Evolutionary conservation across 768 basidiomycete genomes (phyloP).

Genomic region (Auriscalpium orientale): DNA sequence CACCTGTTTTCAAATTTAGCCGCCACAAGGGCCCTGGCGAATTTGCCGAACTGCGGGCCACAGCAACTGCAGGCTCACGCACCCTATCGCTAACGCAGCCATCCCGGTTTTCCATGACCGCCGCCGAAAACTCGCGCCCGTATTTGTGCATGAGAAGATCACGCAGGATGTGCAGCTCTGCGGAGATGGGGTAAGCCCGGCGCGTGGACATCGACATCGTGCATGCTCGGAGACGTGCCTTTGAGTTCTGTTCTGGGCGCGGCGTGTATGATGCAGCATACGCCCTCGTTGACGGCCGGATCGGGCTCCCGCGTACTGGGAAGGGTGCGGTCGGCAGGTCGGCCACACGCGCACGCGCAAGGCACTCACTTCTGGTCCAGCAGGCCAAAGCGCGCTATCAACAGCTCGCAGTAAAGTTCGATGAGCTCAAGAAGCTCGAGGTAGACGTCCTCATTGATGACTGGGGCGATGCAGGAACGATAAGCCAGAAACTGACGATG

Average conservation of each 20-base stretch:
- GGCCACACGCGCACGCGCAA: background rate
- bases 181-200: background rate
- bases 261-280: slow-evolving; percentile 83
- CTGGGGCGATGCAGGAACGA: slow-evolving; percentile 25
- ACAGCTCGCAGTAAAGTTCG: slow-evolving; percentile 91
- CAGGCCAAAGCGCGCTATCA: slow-evolving; percentile 86
- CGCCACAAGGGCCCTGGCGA: slow-evolving; percentile 2
- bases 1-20: slow-evolving; percentile 40
- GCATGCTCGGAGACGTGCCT: slow-evolving; percentile 36
- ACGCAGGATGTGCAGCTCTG: slow-evolving; percentile 84
- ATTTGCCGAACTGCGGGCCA: too few species aligned
- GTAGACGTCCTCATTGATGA: slow-evolving; percentile 81
- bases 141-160: slow-evolving; percentile 96
- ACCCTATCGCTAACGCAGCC: slow-evolving; percentile 80
- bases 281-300: slow-evolving; percentile 77
- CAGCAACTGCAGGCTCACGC: slow-evolving; percentile 19
- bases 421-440: slow-evolving; percentile 86
- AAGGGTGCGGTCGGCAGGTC: background rate
- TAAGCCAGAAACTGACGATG: slow-evolving; percentile 4
- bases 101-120: slow-evolving; percentile 82
- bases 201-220: background rate
- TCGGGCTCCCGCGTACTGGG: slow-evolving; percentile 76
- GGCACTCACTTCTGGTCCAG: slow-evolving; percentile 75
- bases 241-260: slow-evolving; percentile 89
- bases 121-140: slow-evolving; percentile 80